Evolutionary conservation across 2,329 filamentous ascomycete species (phyloP).

Genomic region (Dryadomyces quercus-mongolicae): DNA sequence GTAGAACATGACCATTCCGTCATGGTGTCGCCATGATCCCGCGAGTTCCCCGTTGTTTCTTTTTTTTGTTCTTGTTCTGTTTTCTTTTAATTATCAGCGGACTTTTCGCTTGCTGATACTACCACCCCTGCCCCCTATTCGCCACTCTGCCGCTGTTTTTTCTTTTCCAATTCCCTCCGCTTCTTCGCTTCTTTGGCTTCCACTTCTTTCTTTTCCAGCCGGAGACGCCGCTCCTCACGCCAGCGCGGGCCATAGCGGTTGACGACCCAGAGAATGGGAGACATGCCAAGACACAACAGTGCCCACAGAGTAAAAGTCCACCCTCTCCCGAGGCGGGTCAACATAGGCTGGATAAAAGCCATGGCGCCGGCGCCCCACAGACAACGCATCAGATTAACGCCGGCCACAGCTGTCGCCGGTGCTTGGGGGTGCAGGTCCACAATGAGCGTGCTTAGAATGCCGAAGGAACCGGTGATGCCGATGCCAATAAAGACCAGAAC

Average conservation of each 20-base stretch:
- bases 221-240: constrained; percentile 24
- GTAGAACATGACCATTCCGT: too few relatives aligned
- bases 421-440: constrained; percentile 50
- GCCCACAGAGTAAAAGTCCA: constrained; percentile 52
- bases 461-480: constrained; percentile 49
- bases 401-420: constrained; percentile 50
- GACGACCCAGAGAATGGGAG: constrained; percentile 37
- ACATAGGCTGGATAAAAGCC: constrained; percentile 46
- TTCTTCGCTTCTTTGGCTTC: neutral
- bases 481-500: constrained; percentile 45
- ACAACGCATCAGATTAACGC: constrained; percentile 53
- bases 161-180: neutral
- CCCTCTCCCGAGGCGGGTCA: constrained; percentile 42
- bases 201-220: constrained; percentile 12
- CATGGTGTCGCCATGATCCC: too few relatives aligned
- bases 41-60: too few relatives aligned
- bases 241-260: constrained; percentile 39
- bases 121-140: too few relatives aligned
- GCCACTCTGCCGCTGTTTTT: too few relatives aligned
- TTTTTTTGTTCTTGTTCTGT: too few relatives aligned
- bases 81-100: too few relatives aligned
- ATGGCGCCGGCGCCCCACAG: constrained; percentile 46
- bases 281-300: constrained; percentile 33
- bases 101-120: too few relatives aligned
- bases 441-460: constrained; percentile 49